Conservation (phyloP, 1,139 yeast species). For the Fermentozyma sake region DNA sequence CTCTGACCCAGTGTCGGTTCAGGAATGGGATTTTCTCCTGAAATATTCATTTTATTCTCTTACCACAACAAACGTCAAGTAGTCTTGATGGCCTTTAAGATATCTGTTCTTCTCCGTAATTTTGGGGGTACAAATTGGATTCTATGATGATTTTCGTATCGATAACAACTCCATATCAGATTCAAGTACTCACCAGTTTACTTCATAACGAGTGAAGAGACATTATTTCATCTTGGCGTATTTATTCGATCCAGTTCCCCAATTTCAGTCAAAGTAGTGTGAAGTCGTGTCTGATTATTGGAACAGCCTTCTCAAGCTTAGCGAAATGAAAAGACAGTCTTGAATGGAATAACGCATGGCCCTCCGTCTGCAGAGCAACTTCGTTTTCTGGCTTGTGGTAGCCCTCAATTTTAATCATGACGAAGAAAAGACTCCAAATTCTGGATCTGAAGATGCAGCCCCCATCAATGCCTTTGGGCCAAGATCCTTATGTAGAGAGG, state of each 20-base stretch:
- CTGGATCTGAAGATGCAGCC: conserved; percentile 32
- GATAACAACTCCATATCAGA: conserved; percentile 15
- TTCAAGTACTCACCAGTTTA: conserved; percentile 8
- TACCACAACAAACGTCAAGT: conserved; percentile 37
- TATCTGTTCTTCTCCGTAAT: conserved; percentile 29
- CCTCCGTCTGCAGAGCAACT: conserved; percentile 19
- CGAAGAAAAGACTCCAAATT: conserved; percentile 52
- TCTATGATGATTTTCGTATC: conserved; percentile 15
- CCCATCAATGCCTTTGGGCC: conserved; percentile 11
- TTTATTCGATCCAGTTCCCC: conserved; percentile 15
- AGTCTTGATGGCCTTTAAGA: conserved; percentile 26
- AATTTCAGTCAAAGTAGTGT: conserved; percentile 17
- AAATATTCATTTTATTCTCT: too few relatives aligned
- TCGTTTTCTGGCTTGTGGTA: too few relatives aligned
- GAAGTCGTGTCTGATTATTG: conserved; percentile 15
- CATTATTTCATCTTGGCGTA: conserved; percentile 24
- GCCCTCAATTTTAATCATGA: conserved; percentile 44
- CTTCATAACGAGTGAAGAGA: conserved; percentile 18
- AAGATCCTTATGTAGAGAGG: neutral
- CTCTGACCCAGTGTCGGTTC: too few relatives aligned
- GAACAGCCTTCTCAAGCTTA: conserved; percentile 29
- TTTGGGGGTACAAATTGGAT: conserved; percentile 34
- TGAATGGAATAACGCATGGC: conserved; percentile 42
- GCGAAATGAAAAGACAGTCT: conserved; percentile 51
- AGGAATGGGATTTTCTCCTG: too few relatives aligned